A percentile compares a stretch with the other conserved stretches of the same genome.
Evolutionary conservation across 2,329 filamentous ascomycete genomes (phyloP).

Genomic region (Aspergillus quadricinctus): DNA sequence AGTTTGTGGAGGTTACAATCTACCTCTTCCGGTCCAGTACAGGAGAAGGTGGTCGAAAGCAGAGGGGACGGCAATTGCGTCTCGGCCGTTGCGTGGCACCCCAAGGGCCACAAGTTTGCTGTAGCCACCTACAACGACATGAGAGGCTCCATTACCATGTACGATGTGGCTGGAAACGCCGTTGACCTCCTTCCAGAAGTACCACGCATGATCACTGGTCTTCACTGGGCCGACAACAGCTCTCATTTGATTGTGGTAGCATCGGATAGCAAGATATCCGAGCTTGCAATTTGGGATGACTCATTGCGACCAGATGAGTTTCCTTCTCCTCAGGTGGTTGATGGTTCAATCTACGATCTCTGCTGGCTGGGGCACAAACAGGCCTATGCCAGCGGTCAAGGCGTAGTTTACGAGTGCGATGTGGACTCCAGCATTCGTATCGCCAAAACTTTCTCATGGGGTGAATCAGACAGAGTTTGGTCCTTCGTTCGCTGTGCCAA

Average conservation of each 20-base stretch:
- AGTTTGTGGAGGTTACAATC: constrained; percentile 41
- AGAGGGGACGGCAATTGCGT: constrained; percentile 33
- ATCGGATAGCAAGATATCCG: constrained; percentile 38
- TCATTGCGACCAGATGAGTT: constrained; percentile 34
- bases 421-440: constrained; percentile 36
- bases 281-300: constrained; percentile 44
- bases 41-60: constrained; percentile 35
- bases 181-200: constrained; percentile 44
- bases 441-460: constrained; percentile 31
- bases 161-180: constrained; percentile 39
- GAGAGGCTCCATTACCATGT: constrained; percentile 42
- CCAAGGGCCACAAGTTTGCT: constrained; percentile 41
- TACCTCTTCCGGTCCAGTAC: constrained; percentile 21
- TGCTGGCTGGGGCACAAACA: constrained; percentile 37
- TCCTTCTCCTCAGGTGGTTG: constrained; percentile 32
- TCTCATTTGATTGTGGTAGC: constrained; percentile 40
- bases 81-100: constrained; percentile 45
- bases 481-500: constrained; percentile 37
- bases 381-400: constrained; percentile 39
- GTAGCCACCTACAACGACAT: constrained; percentile 44
- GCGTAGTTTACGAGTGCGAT: constrained; percentile 37
- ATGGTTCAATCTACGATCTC: constrained; percentile 40
- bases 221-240: constrained; percentile 39
- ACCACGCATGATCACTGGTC: constrained; percentile 40
- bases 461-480: constrained; percentile 33